These are phyloP conservation scores for Corchorus olitorius DNA, from an alignment of 345 rosid genomes.

Conservation along the genomic window DNA sequence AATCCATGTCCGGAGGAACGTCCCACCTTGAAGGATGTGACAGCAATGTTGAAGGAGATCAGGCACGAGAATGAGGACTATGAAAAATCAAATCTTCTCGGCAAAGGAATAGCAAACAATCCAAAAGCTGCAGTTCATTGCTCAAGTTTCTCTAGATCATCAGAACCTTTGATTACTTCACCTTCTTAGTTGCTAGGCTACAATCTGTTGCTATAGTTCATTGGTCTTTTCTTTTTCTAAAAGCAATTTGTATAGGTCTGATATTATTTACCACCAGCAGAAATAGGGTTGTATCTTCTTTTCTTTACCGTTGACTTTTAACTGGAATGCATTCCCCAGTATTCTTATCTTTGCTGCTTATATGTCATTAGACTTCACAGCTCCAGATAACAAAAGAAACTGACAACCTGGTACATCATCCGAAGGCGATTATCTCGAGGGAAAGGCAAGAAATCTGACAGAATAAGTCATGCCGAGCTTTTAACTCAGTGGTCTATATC, in stretches of 20 bases:
- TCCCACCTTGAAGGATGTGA: slow-evolving; percentile 71
- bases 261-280: slow-evolving; percentile 24
- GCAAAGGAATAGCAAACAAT: slow-evolving; percentile 30
- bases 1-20: slow-evolving; percentile 59
- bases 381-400: not conserved
- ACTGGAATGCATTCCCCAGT: not conserved
- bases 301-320: slow-evolving; percentile 15
- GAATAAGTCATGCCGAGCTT: not conserved
- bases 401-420: not conserved
- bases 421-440: not conserved
- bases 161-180: slow-evolving; percentile 61
- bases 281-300: slow-evolving; percentile 18
- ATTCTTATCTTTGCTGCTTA: not conserved
- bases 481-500: not conserved
- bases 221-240: slow-evolving; percentile 25
- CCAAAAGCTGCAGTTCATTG: slow-evolving; percentile 48
- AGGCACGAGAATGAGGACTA: slow-evolving; percentile 52
- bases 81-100: slow-evolving; percentile 41
- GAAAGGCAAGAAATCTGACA: not conserved
- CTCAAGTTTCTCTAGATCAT: slow-evolving; percentile 67
- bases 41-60: slow-evolving; percentile 65
- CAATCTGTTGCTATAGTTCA: slow-evolving; percentile 22
- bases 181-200: slow-evolving; percentile 31
- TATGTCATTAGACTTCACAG: not conserved
- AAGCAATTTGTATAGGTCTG: slow-evolving; percentile 38